Evolutionary conservation across 176 grass and related monocot genomes (phyloP), one percentile per base, ranked within the genome.

Genomic region (Eleusine indica): DNA sequence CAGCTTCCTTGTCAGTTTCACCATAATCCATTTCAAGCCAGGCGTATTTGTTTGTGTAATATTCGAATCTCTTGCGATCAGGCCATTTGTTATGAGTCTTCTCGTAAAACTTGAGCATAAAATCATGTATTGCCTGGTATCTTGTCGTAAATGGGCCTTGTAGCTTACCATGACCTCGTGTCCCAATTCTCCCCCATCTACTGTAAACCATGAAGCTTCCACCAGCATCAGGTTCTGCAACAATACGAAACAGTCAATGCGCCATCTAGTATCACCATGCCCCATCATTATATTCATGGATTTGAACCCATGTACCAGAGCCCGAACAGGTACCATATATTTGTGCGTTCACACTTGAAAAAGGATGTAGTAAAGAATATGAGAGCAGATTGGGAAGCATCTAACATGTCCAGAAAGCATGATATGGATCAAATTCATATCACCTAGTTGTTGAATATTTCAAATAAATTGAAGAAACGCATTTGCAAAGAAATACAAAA

Each of bases 21-120:
- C 90, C 86, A 53, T 97, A 94, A 62, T 94, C 95, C 90, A 94
- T 97, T 87, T 97, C 90, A 87, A 97, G 74, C 95, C 92, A 97
- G 63, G 88, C 80, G 52, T 97, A 94, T 71, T 76, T 66, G 79
- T 86, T 93, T 56, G 80, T 49, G 73, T 80, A 89, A 68, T 44
- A 86, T 68, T 79, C 76, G 79, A 97, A 93, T 5, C 81, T 83
- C 80, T 94, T 91, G 60, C 95, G 81, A 39, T 91, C 7, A 16
- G 35, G 49, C 92, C 95, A 97, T 73, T 21, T 28, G 42, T 97
- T 97, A 66, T 89, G 88, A 18, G 92, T 97, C 90, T 97, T 97
- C 28, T 72, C 84, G 41, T 62, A 60, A 75, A 97, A 97, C 83
- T 94, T 97, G 3, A 60, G 39, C 65, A 88, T 75, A 84, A 97